Conservation (phyloP, 192 early-diverging fungal genomes). For the Entomortierella parvispora region DNA sequence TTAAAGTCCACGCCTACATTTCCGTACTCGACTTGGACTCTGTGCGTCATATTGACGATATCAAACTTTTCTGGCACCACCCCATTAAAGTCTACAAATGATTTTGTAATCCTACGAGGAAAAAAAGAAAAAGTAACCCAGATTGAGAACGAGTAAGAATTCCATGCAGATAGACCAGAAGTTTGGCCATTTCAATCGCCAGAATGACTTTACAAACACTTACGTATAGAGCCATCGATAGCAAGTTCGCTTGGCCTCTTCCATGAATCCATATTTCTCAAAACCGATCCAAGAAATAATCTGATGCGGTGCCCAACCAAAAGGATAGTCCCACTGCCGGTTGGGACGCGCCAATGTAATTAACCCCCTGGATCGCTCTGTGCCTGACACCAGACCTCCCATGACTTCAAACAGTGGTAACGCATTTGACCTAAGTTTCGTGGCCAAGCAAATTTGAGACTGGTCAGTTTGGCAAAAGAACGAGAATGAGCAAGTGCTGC, state of each 20-base stretch:
- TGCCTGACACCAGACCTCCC: constrained; percentile 94
- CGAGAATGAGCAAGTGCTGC: background rate
- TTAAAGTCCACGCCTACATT: constrained; percentile 96
- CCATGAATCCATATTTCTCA: constrained; percentile 80
- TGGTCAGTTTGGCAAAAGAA: constrained; percentile 4
- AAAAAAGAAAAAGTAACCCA: background rate
- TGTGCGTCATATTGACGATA: constrained; percentile 90
- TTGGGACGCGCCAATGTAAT: constrained; percentile 87
- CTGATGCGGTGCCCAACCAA: constrained; percentile 99
- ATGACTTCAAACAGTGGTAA: constrained; percentile 87
- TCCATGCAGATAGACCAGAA: background rate
- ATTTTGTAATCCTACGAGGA: constrained; percentile 76
- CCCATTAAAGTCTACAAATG: constrained; percentile 97
- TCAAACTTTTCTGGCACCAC: constrained; percentile 99
- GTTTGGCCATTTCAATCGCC: background rate
- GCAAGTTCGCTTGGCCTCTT: constrained; percentile 78
- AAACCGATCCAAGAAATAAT: constrained; percentile 96
- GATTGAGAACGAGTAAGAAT: background rate
- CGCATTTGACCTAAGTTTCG: constrained; percentile 30
- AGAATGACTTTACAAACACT: constrained; percentile 13
- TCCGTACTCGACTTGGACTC: constrained; percentile 95
- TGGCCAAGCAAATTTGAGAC: background rate
- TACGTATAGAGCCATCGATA: constrained; percentile 97
- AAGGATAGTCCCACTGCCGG: constrained; percentile 95
- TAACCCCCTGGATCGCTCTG: constrained; percentile 86